Evolutionary conservation across 2,329 filamentous ascomycete species (phyloP).

Genomic region (Chaetomiaceae sp.): DNA sequence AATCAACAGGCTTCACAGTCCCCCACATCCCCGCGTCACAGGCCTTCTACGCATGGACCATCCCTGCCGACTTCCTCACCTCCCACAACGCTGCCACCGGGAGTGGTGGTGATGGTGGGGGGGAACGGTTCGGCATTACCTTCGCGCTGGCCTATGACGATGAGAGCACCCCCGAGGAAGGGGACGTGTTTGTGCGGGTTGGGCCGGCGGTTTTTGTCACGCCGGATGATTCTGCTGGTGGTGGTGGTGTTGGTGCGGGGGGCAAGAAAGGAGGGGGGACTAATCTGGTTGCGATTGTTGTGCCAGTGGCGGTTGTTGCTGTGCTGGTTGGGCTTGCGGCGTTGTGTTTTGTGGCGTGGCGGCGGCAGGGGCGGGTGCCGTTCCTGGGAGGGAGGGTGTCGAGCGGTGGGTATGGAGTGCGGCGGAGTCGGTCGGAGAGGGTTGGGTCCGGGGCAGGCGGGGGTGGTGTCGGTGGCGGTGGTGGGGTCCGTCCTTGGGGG

Average conservation of each 20-base stretch:
- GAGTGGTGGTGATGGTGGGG: no score
- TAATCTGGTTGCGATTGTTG: slow-evolving; percentile 24
- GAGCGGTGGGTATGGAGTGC: slow-evolving; percentile 27
- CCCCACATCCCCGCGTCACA: slow-evolving; percentile 21
- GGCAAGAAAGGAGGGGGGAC: not conserved
- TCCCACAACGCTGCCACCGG: no score
- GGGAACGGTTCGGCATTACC: slow-evolving; percentile 24
- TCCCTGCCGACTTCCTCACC: slow-evolving; percentile 26
- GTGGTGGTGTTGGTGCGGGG: not conserved
- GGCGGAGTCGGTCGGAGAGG: slow-evolving; percentile 25
- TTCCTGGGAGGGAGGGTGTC: slow-evolving; percentile 16
- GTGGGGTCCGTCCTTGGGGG: no score
- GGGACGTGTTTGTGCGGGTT: not conserved
- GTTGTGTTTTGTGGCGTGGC: slow-evolving; percentile 27
- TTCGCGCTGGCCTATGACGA: slow-evolving; percentile 22
- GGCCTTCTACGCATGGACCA: slow-evolving; percentile 30
- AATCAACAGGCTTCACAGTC: slow-evolving; percentile 20
- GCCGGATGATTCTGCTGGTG: no score
- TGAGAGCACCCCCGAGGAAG: slow-evolving; percentile 13
- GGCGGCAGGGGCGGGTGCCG: slow-evolving; percentile 24
- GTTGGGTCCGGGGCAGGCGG: slow-evolving; percentile 5
- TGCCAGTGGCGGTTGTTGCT: slow-evolving; percentile 30
- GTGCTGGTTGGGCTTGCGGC: slow-evolving; percentile 18
- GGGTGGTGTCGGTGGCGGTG: no score
- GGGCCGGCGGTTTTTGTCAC: slow-evolving; percentile 30